Base-by-base conservation (phyloP, 768 basidiomycete species). In the Leccinum longicurvipes region DNA sequence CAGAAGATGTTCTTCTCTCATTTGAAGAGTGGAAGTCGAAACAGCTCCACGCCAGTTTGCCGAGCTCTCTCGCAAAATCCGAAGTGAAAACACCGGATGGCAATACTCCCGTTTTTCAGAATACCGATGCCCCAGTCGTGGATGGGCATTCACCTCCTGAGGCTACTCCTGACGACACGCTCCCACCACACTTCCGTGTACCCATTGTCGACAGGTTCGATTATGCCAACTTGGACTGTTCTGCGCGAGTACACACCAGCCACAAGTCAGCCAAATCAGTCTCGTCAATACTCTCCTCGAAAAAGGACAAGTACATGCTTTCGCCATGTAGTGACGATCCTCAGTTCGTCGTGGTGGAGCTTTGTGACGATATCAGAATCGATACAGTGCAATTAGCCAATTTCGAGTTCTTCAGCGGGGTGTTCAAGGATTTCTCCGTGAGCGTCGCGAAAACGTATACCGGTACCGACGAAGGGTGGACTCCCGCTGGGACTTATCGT, bases 341-440 rank as follows among this genome's bases (percentile, higher is more conserved):
- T 6, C 86, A 90, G 61, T 98, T 86, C 72, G 88, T 98, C 31
- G 86, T 97, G 31, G 87, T 98, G 45, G 97, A 99, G 72, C 83
- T 98, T 15, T 99, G 97, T 74, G 96, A 98, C 61, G 97, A 98
- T 69, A 93, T 99, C 59, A 78, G 92, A 45, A 94, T 98, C 64
- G 96, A 98, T 69, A 96, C 93, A 0, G 86, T 98, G 45, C 94
- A 98, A 69, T 76, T 99, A 17, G 95, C 94, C 56, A 96, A 98
- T 67, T 97, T 91, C 67, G 96, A 99, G 75, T 98, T 98, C 76
- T 99, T 98, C 74, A 92, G 89, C 60, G 94, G 95, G 2, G 90
- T 97, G 14, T 95, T 98, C 77, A 89, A 90, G 72, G 92, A 96
- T 54, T 89, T 98, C 59, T 81, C 81, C 5, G 86, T 98, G 47